These are phyloP conservation scores for Calonectria honghensis DNA, from an alignment of 2,329 filamentous ascomycete genomes.

Conservation along the genomic window DNA sequence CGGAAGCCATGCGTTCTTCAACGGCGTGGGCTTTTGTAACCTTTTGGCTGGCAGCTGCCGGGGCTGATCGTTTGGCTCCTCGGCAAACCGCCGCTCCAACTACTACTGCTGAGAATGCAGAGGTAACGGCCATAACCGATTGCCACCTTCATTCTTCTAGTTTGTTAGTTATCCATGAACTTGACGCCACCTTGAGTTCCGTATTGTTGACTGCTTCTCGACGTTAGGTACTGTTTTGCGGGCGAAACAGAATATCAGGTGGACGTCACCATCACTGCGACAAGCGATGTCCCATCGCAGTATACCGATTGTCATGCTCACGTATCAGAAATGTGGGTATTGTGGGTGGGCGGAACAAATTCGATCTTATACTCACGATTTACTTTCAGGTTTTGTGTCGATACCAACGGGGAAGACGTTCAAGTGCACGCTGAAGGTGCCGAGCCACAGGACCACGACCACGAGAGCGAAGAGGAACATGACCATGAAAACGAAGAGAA, in stretches of 20 bases:
- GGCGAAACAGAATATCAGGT: constrained; percentile 66
- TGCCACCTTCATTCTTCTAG: constrained; percentile 65
- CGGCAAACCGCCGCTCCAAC: constrained; percentile 59
- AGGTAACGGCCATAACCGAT: constrained; percentile 62
- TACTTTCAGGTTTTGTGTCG: constrained; percentile 75
- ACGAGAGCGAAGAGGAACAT: constrained; percentile 35
- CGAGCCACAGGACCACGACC: constrained; percentile 43
- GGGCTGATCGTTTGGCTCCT: constrained; percentile 51
- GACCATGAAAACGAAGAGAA: constrained; percentile 46
- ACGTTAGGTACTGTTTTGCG: constrained; percentile 66
- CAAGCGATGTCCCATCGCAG: constrained; percentile 73
- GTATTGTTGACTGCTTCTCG: not conserved
- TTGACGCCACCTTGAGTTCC: too few relatives aligned
- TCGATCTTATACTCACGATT: constrained; percentile 10
- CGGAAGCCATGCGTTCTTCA: not conserved
- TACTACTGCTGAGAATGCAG: constrained; percentile 46
- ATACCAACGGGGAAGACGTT: constrained; percentile 76
- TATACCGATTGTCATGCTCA: constrained; percentile 81
- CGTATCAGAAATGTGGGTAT: constrained; percentile 71
- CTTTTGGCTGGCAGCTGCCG: constrained; percentile 45
- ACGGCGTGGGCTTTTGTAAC: constrained; percentile 43
- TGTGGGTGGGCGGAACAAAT: not conserved
- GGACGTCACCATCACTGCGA: constrained; percentile 70
- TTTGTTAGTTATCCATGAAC: constrained; percentile 58
- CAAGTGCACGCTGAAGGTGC: constrained; percentile 66